These are phyloP conservation scores for Rhizopus sp. DNA, from an alignment of 371 early-diverging fungal species.

Conservation along the genomic window DNA sequence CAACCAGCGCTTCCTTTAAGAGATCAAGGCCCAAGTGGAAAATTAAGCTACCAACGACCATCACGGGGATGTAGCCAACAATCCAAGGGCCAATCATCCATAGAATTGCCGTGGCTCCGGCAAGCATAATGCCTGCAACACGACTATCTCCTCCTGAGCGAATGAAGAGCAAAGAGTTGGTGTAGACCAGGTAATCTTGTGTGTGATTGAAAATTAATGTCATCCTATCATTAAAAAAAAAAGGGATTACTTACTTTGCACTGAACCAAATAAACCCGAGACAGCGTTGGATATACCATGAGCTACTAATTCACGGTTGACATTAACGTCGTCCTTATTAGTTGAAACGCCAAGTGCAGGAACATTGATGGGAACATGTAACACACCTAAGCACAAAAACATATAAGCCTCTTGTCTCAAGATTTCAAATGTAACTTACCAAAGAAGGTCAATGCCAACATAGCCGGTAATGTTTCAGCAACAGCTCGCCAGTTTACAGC, in stretches of 20 bases:
- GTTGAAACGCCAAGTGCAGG: slow-evolving; percentile 94
- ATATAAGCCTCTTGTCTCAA: neutral
- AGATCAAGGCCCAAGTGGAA: slow-evolving; percentile 95
- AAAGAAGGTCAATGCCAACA: slow-evolving; percentile 93
- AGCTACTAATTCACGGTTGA: slow-evolving; percentile 91
- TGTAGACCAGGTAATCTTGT: slow-evolving; percentile 84
- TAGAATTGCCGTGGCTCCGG: slow-evolving; percentile 73
- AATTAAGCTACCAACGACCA: slow-evolving; percentile 92
- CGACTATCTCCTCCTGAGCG: slow-evolving; percentile 89
- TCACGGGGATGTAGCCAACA: slow-evolving; percentile 89
- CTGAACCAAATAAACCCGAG: slow-evolving; percentile 77
- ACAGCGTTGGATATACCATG: slow-evolving; percentile 90
- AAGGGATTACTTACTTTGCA: slow-evolving; percentile 66
- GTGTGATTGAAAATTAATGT: neutral
- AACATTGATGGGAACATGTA: slow-evolving; percentile 95
- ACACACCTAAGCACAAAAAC: slow-evolving; percentile 51
- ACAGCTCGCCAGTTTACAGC: slow-evolving; percentile 81
- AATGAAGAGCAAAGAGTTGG: slow-evolving; percentile 90
- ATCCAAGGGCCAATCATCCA: slow-evolving; percentile 86
- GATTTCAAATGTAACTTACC: slow-evolving; percentile 45
- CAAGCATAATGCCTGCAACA: slow-evolving; percentile 85
- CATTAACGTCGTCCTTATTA: slow-evolving; percentile 80
- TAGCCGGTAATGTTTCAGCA: slow-evolving; percentile 80
- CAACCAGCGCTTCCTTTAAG: slow-evolving; percentile 84
- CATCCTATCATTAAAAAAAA: neutral